These are phyloP conservation scores for Podosphaera xanthii DNA, from an alignment of 2,329 filamentous ascomycete genomes.

Conservation along the genomic window DNA sequence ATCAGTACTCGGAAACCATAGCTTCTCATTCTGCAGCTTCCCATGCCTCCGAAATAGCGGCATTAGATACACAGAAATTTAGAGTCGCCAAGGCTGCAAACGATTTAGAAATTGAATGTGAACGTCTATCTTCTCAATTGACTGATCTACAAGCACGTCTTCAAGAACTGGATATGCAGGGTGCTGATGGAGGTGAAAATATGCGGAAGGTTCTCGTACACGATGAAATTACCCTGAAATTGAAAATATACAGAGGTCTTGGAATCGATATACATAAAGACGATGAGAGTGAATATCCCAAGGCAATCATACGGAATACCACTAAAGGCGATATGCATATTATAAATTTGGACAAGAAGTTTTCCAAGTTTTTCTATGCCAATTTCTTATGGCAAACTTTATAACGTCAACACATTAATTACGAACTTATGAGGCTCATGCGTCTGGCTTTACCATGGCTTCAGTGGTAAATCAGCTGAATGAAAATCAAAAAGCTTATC, in stretches of 20 bases:
- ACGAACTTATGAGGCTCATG: background rate
- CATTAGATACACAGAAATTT: conserved; percentile 84
- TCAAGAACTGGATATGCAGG: conserved; percentile 68
- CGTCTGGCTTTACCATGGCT: no score
- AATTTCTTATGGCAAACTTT: conserved; percentile 91
- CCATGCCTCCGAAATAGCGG: conserved; percentile 66
- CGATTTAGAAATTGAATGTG: conserved; percentile 84
- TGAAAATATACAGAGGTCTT: conserved; percentile 77
- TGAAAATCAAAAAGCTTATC: no score
- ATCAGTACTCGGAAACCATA: conserved; percentile 57
- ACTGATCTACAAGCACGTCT: conserved; percentile 52
- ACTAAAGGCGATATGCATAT: conserved; percentile 83
- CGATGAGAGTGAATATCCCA: conserved; percentile 56
- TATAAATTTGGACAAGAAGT: conserved; percentile 81
- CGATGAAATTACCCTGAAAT: conserved; percentile 46
- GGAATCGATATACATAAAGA: conserved; percentile 73
- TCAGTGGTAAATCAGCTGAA: no score
- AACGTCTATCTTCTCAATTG: conserved; percentile 61
- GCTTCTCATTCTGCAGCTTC: conserved; percentile 51
- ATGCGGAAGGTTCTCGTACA: conserved; percentile 25
- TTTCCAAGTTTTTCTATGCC: conserved; percentile 76
- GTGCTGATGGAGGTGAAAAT: conserved; percentile 44
- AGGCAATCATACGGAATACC: conserved; percentile 67
- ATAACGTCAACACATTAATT: conserved; percentile 19
- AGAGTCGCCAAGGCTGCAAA: conserved; percentile 75